Evolutionary conservation across 2,329 filamentous ascomycete genomes (phyloP), one percentile per base, ranked within the genome.

Genomic region (Ascochyta koolunga): DNA sequence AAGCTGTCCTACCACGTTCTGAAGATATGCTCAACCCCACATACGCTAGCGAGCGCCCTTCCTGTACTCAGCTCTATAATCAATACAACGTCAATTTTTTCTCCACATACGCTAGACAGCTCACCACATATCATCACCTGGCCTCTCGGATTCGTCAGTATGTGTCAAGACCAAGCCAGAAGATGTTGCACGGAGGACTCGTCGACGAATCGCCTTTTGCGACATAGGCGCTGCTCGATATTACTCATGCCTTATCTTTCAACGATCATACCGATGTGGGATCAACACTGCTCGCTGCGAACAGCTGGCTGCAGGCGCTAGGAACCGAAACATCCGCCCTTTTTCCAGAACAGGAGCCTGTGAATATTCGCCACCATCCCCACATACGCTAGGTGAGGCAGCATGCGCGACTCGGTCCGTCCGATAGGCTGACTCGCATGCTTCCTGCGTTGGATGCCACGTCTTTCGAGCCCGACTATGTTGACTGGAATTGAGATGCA

Each of bases 91-190:
- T 62, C 64, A 67, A 59, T 58, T 53, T 45, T 33, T 55, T 49
- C 59, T 65, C 65, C 62, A 67, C 66, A 69, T 67, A 63, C 65
- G 63, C 67, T 71, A 69, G 60, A 60, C 59, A 69, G 41, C 54
- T 61, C 61, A 62, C 40, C 27, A 56, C 36, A 60, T 55, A 61
- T 53, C 33, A 37, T 45, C 44, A 41, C 46, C 41, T 56, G 48
- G 31, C 38, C 42, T 33, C 18, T 46, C 37, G 32, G 24, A 43
- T 43, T 41, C 37, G 52, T 43, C 32, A 42, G 41, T 55, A 55
- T 55, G 47, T 58, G 51, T 61, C 58, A 62, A 55, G 42, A 51
- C 27, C 16, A 48, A 43, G 54, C 64, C 60, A 65, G 50, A 42
- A 50, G 59, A 56, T 41, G 35, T 47, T 39, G 19, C 27, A 46